Base-by-base conservation (phyloP, 306 rosid genomes). In the Hylodesmum podocarpum region DNA sequence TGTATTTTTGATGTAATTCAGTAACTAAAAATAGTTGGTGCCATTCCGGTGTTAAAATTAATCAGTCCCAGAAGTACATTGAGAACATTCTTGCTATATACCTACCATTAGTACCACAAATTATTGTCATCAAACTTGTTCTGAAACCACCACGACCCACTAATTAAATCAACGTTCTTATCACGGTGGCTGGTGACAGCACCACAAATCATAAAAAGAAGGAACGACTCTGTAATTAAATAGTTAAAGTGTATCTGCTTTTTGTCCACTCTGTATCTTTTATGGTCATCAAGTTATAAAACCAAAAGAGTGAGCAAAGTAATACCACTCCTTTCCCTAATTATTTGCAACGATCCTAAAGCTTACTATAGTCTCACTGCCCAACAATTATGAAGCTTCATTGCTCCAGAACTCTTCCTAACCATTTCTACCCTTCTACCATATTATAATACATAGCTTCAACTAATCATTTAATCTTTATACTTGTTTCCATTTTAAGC, bases 161-260 rank as follows among this genome's bases (percentile, higher is more conserved):
- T 55, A 55, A 55, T 55, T 34, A 12, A 55, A 55, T 24, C 33
- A 55, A 55, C 63, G 63, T 55, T 24, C 28, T 24, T 55, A 55
- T 11, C 18, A 24, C 27, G 62, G 69, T 73, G 81, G 37, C 25
- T 3, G n/a, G 65, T 73, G 70, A 49, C 47, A 21, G 61, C 67
- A 68, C 47, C 49, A 11, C 36, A 3, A 29, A 71, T 51, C 84
- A 72, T 83, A 55, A 73, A 87, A 73, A 73, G 78, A 31, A 72
- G 61, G 59, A 68, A 76, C 16, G 36, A 40, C 51, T 63, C 51
- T 64, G 12, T 39, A 63, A 25, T 76, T 43, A 61, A 71, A 33
- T 47, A 55, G 43, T 27, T 53, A 88, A 88, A 85, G 88, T 68
- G 59, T 68, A 44, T 50, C n/a, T 71, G 67, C 88, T 78, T 83